A percentile compares a stretch with the other conserved stretches of the same genome.
Evolutionary conservation across 176 grass and related monocot genomes (phyloP).

Genomic region (Melocanna baccifera): DNA sequence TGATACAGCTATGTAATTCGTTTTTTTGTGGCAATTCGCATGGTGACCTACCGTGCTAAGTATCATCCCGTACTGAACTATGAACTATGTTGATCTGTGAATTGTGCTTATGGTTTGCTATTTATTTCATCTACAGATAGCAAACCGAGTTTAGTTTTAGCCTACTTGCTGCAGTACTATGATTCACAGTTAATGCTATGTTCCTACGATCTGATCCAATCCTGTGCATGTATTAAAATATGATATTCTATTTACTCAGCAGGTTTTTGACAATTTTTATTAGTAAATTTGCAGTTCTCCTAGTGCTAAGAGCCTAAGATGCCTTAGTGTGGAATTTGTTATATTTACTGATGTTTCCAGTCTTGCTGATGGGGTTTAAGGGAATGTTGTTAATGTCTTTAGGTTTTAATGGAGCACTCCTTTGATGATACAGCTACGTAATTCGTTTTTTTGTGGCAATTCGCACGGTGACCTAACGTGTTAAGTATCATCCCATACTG

Average conservation of each 20-base stretch:
- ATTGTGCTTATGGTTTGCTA: conserved; percentile 6
- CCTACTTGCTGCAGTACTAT: background rate
- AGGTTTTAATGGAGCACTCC: no score
- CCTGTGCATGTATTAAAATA: conserved; percentile 6
- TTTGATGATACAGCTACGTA: background rate
- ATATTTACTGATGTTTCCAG: background rate
- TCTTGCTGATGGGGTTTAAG: background rate
- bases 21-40: background rate
- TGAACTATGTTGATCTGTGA: background rate
- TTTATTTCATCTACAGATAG: conserved; percentile 36
- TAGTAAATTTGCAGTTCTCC: background rate
- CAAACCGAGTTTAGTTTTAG: conserved; percentile 1
- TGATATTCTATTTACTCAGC: background rate
- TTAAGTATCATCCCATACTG: conserved; percentile 11
- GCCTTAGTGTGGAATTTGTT: background rate
- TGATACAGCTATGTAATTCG: background rate
- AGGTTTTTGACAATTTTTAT: conserved; percentile 23
- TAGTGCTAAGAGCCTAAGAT: conserved; percentile 22
- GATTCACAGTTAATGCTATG: conserved; percentile 18
- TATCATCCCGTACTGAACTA: background rate
- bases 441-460: background rate
- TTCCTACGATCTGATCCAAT: conserved; percentile 33
- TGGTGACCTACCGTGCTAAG: conserved; percentile 30
- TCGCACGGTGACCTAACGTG: background rate
- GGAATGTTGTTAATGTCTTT: background rate